These are phyloP conservation scores for Talaromyces sp. DNA, from an alignment of 2,329 filamentous ascomycete species.

Conservation along the genomic window DNA sequence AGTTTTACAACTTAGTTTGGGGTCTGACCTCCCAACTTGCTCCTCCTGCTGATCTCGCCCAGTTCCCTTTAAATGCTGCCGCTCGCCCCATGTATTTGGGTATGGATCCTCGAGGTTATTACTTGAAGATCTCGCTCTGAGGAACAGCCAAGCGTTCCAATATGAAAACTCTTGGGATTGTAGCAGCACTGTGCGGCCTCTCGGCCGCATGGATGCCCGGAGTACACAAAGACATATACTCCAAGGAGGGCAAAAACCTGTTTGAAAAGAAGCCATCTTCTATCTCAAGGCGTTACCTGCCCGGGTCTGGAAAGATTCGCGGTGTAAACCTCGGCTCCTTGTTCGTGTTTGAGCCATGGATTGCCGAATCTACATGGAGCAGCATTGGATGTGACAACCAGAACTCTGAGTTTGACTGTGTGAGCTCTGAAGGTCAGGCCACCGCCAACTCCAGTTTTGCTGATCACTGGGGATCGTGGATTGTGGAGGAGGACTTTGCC, in stretches of 20 bases:
- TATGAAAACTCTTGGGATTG: not conserved
- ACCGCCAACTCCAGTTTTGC: constrained; percentile 43
- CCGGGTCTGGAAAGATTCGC: constrained; percentile 38
- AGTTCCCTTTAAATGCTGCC: not conserved
- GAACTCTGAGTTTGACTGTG: constrained; percentile 52
- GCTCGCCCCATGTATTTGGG: not conserved
- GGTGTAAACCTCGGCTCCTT: constrained; percentile 51
- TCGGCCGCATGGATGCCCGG: constrained; percentile 10
- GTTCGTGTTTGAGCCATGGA: constrained; percentile 52
- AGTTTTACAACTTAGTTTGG: not conserved
- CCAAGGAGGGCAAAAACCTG: constrained; percentile 6
- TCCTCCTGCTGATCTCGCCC: not conserved
- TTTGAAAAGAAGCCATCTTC: constrained; percentile 5
- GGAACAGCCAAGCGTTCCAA: not conserved
- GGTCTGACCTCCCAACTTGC: not conserved
- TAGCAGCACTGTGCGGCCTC: constrained; percentile 4
- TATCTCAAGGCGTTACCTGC: constrained; percentile 7
- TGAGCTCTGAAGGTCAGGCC: constrained; percentile 43
- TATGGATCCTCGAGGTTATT: not conserved
- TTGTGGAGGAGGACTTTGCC: constrained; percentile 44
- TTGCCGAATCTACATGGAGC: constrained; percentile 42
- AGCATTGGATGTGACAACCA: constrained; percentile 42
- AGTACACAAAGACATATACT: constrained; percentile 8
- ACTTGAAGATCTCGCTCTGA: not conserved
- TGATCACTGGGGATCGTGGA: constrained; percentile 47